Percentiles rank a stretch among this genome's conserved stretches.
Evolutionary conservation across 2,329 filamentous ascomycete species (phyloP).

Genomic region (Curvularia eragrostidis): DNA sequence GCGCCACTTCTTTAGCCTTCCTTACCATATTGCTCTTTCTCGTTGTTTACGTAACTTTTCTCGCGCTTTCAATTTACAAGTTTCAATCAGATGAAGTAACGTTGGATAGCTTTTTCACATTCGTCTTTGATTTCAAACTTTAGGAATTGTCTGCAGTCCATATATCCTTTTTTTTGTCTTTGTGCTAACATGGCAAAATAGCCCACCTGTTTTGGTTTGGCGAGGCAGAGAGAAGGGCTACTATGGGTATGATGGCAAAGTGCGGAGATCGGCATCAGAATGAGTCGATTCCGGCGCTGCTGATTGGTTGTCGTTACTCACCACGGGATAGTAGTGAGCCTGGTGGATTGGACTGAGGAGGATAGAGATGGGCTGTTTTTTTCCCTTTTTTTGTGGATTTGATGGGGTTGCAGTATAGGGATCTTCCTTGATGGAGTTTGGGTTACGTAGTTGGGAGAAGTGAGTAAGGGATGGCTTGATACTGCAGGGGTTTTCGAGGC

Average conservation of each 20-base stretch:
- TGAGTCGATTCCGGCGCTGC: conserved; percentile 19
- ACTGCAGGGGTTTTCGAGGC: no score
- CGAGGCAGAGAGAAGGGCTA: neutral
- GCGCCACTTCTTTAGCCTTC: conserved; percentile 33
- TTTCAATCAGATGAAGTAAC: neutral
- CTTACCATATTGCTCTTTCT: conserved; percentile 35
- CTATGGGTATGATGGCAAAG: neutral
- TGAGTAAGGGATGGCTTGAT: no score
- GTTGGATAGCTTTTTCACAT: neutral
- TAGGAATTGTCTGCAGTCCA: neutral
- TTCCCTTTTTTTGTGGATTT: neutral
- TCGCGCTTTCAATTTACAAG: neutral
- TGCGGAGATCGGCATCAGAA: conserved; percentile 16
- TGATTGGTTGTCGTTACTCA: conserved; percentile 13
- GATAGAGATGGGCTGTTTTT: neutral
- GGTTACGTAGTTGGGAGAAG: no score
- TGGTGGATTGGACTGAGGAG: neutral
- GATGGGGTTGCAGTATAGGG: no score
- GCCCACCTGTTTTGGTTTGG: neutral
- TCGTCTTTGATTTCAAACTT: no score
- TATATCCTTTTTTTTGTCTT: neutral
- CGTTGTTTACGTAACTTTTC: neutral
- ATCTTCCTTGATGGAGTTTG: no score
- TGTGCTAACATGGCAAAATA: neutral
- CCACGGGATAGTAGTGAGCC: neutral